Conservation (phyloP, 108 stramenopile species). For the Aurantiochytrium sp. region DNA sequence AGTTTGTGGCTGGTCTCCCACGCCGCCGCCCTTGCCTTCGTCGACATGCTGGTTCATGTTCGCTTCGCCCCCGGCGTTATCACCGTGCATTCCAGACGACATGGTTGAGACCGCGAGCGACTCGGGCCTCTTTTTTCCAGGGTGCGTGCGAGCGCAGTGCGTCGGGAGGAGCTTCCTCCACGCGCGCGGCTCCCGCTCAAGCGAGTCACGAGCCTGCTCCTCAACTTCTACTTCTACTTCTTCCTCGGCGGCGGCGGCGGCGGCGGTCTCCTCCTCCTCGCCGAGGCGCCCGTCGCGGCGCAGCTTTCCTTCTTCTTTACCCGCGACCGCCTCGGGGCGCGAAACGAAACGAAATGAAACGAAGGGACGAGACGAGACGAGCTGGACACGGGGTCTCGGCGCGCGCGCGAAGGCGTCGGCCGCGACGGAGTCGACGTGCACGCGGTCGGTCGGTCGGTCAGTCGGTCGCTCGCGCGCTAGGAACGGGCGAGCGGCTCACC, state of each 20-base stretch:
- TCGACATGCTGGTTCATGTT: background rate
- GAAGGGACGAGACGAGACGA: background rate
- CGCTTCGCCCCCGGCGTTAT: background rate
- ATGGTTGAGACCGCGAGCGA: background rate
- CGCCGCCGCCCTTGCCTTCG: background rate
- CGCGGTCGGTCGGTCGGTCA: too few relatives aligned
- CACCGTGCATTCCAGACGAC: background rate
- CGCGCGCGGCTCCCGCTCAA: too few relatives aligned
- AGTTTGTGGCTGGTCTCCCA: constrained; percentile 44
- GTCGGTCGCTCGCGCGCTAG: too few relatives aligned
- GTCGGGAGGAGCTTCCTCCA: too few relatives aligned
- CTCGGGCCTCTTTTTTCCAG: background rate
- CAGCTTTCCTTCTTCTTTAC: background rate
- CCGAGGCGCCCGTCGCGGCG: background rate
- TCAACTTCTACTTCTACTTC: too few relatives aligned
- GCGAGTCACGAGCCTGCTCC: too few relatives aligned
- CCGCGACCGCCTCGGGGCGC: too few relatives aligned
- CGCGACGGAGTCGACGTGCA: too few relatives aligned
- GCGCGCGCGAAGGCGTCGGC: too few relatives aligned
- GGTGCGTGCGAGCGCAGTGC: background rate
- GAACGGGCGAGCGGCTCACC: too few relatives aligned
- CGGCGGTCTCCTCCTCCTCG: background rate
- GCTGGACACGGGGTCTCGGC: too few relatives aligned
- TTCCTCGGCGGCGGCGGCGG: too few relatives aligned
- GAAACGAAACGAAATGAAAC: background rate